Percentiles rank a stretch among this genome's conserved stretches.
phyloP scores from a whole-genome alignment of 2,329 filamentous ascomycete genomes.

The Diaporthe ilicicola region DNA sequence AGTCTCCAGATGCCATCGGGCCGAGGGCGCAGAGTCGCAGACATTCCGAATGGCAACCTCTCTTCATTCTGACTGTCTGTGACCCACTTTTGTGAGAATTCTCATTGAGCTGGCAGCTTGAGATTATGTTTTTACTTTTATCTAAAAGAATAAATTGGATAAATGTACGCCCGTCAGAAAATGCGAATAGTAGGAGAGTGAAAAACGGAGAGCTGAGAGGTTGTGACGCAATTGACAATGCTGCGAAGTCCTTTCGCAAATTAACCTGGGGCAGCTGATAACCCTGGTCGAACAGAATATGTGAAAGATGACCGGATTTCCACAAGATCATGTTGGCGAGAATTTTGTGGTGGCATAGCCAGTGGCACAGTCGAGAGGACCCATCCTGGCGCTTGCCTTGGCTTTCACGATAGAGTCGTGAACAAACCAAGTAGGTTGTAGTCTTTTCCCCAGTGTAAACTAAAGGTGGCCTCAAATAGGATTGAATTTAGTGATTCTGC shows the following conservation, averaged over 20 bases:
- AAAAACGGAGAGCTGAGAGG: neutral
- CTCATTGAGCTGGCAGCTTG: no score
- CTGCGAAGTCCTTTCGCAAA: neutral
- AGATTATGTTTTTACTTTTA: no score
- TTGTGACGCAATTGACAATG: neutral
- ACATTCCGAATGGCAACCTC: neutral
- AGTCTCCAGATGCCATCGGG: no score
- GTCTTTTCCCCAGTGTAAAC: no score
- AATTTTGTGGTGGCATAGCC: neutral
- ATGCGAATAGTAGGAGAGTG: neutral
- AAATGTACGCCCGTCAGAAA: neutral
- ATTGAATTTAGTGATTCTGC: neutral
- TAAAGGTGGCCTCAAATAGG: no score
- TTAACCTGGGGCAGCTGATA: no score
- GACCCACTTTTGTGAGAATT: no score
- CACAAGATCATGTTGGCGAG: neutral
- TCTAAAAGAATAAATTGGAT: no score
- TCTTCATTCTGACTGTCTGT: neutral
- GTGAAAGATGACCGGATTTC: no score
- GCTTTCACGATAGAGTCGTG: no score
- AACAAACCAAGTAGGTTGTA: neutral
- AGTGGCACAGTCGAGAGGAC: neutral
- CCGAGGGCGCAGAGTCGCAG: no score
- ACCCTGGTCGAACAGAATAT: neutral
- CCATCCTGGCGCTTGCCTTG: neutral